phyloP scores from a whole-genome alignment of 1,139 yeast genomes.

The Pichia sp. region DNA sequence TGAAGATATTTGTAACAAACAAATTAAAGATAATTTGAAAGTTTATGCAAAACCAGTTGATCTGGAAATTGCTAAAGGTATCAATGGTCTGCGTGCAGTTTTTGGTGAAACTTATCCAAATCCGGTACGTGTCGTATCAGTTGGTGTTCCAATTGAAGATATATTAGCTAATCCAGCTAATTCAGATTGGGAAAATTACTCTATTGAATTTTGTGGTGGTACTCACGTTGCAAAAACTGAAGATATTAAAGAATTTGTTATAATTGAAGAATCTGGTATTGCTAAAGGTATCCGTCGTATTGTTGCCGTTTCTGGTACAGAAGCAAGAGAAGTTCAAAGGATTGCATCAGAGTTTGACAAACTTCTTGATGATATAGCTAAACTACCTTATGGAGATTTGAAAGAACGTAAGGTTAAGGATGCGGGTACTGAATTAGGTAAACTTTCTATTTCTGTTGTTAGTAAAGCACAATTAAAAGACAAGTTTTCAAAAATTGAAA shows the following conservation, averaged over 20 bases:
- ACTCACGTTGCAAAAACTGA: conserved; percentile 91
- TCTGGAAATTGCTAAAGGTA: conserved; percentile 61
- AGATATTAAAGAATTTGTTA: conserved; percentile 84
- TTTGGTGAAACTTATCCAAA: conserved; percentile 99
- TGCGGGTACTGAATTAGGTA: conserved; percentile 75
- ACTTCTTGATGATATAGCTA: conserved; percentile 50
- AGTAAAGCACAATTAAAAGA: conserved; percentile 70
- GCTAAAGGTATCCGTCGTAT: conserved; percentile 98
- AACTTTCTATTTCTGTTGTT: conserved; percentile 73
- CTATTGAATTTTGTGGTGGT: conserved; percentile 98
- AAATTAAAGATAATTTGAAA: conserved; percentile 59
- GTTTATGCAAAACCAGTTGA: conserved; percentile 83
- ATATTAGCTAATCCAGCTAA: conserved; percentile 63
- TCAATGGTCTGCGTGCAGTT: conserved; percentile 88
- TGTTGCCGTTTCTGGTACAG: conserved; percentile 91
- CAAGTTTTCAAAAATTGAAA: conserved; percentile 72
- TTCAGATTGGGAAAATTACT: conserved; percentile 65
- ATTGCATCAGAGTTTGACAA: conserved; percentile 64
- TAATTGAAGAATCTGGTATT: conserved; percentile 92
- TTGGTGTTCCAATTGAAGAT: conserved; percentile 85
- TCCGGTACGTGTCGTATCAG: conserved; percentile 95
- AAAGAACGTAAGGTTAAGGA: conserved; percentile 80
- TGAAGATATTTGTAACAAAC: conserved; percentile 65
- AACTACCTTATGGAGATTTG: conserved; percentile 49
- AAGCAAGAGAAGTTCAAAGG: conserved; percentile 84